These are phyloP conservation scores for Penicillium griseofulvum DNA, from an alignment of 2,329 filamentous ascomycete genomes.

Conservation along the genomic window DNA sequence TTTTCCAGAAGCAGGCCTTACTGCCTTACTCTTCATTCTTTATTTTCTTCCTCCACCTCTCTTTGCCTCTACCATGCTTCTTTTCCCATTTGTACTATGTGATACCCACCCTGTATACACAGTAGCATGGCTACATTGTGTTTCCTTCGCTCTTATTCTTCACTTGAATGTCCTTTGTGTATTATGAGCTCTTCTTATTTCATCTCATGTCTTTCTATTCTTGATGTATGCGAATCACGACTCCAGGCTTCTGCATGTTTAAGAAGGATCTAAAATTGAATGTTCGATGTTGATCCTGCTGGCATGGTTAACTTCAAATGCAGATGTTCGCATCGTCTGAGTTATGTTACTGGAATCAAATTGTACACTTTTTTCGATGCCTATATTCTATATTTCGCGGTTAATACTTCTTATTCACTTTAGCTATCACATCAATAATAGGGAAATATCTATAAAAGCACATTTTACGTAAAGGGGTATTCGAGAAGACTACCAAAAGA, in stretches of 20 bases:
- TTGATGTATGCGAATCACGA: not conserved
- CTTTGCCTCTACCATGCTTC: not conserved
- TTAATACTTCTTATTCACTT: too few relatives aligned
- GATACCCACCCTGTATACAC: conserved; percentile 14
- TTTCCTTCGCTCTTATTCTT: not conserved
- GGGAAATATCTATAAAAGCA: too few relatives aligned
- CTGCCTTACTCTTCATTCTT: not conserved
- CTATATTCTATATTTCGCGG: too few relatives aligned
- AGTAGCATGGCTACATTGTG: not conserved
- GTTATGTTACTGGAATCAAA: not conserved
- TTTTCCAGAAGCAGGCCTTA: not conserved
- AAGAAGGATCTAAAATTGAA: not conserved
- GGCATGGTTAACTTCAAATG: not conserved
- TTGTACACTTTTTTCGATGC: too few relatives aligned
- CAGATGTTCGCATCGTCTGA: not conserved
- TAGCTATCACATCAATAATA: too few relatives aligned
- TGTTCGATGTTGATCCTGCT: not conserved
- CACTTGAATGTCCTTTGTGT: not conserved
- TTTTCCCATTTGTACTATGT: conserved; percentile 10
- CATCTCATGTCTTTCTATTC: too few relatives aligned
- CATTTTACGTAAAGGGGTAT: too few relatives aligned
- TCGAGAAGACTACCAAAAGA: too few relatives aligned
- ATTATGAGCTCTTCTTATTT: not conserved
- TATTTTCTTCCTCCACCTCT: not conserved
- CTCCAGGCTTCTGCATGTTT: not conserved